Evolutionary conservation across 306 rosid genomes (phyloP).

Genomic region (Bauhinia variegata): DNA sequence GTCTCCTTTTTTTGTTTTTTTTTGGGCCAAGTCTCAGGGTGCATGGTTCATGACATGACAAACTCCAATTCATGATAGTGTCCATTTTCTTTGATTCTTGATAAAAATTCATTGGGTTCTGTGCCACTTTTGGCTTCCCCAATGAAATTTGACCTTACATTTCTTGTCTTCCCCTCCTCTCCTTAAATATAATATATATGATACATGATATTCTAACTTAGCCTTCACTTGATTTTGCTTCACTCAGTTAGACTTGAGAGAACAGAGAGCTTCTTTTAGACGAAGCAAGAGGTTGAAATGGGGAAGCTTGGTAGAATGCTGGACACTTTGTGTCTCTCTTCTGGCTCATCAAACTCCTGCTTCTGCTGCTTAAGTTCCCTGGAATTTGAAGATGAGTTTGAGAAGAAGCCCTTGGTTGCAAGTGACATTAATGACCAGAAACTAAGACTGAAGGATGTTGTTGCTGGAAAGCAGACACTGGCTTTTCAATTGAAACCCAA

Average conservation of each 20-base stretch:
- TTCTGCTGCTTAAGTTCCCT: slow-evolving; percentile 70
- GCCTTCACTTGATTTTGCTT: slow-evolving; percentile 34
- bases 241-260: slow-evolving; percentile 24
- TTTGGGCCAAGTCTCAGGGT: slow-evolving; percentile 36
- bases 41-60: slow-evolving; percentile 60
- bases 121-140: slow-evolving; percentile 62
- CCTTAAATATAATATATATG: slow-evolving; percentile 12
- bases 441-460: slow-evolving; percentile 75
- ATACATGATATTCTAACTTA: slow-evolving; percentile 38
- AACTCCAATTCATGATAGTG: slow-evolving; percentile 38
- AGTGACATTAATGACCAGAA: slow-evolving; percentile 46
- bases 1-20: not conserved
- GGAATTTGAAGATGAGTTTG: slow-evolving; percentile 63
- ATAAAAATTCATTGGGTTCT: slow-evolving; percentile 47
- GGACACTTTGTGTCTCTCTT: slow-evolving; percentile 59
- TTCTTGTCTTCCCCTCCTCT: slow-evolving; percentile 32
- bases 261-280: slow-evolving; percentile 19
- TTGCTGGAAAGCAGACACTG: slow-evolving; percentile 75
- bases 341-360: slow-evolving; percentile 65
- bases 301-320: slow-evolving; percentile 72
- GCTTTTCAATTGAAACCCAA: slow-evolving; percentile 90
- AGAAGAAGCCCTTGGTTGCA: slow-evolving; percentile 54
- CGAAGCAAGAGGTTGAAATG: slow-evolving; percentile 48
- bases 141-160: slow-evolving; percentile 54
- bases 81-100: slow-evolving; percentile 42